A percentile compares a stretch with the other conserved stretches of the same genome.
Conservation (phyloP, 164 flowering plant genomes). For the Berberis thunbergii region DNA sequence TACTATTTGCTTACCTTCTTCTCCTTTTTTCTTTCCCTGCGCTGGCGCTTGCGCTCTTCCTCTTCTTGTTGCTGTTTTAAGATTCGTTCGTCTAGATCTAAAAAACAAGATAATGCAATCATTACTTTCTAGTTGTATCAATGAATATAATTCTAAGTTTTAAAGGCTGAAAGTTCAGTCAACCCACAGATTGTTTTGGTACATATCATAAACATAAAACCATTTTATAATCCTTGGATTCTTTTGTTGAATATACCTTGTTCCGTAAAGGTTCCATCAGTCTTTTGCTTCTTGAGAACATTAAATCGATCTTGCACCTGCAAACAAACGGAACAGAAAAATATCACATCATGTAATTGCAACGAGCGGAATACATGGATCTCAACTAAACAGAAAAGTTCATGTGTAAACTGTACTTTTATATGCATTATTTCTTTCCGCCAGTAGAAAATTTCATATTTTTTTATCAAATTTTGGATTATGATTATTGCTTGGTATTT, state of each 20-base stretch:
- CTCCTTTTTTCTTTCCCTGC: constrained; percentile 91
- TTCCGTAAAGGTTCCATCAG: constrained; percentile 62
- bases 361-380: not conserved
- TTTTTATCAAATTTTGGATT: too few relatives aligned
- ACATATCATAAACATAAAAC: not conserved
- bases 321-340: not conserved
- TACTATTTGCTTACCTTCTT: constrained; percentile 55
- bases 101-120: constrained; percentile 1
- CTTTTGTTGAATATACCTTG: constrained; percentile 46
- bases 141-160: not conserved
- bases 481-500: too few relatives aligned
- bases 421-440: too few relatives aligned
- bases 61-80: constrained; percentile 89
- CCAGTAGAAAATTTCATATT: too few relatives aligned
- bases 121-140: not conserved
- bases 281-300: constrained; percentile 73
- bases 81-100: constrained; percentile 85
- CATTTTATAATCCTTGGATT: not conserved
- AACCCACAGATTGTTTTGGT: not conserved
- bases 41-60: constrained; percentile 79
- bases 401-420: not conserved
- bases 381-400: not conserved
- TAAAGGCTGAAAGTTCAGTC: not conserved
- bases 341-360: not conserved
- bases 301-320: constrained; percentile 94